These are phyloP conservation scores for Rhododendron simsii DNA, from an alignment of 148 eudicot species.

Conservation along the genomic window DNA sequence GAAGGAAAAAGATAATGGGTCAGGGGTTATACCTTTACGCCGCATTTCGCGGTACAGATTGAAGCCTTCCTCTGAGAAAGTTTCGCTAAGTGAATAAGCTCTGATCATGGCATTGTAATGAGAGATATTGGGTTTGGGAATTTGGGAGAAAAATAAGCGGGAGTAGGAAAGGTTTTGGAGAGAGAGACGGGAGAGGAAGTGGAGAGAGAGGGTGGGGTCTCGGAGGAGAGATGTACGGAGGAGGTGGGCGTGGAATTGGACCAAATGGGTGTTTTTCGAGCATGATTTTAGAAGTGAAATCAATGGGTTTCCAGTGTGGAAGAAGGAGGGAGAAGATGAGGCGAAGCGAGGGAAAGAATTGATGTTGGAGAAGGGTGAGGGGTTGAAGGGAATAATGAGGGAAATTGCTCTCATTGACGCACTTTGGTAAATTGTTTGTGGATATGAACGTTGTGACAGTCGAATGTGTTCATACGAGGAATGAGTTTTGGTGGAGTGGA, in stretches of 20 bases:
- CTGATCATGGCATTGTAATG: constrained; percentile 45
- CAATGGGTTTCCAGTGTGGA: constrained; percentile 1
- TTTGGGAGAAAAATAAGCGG: constrained; percentile 24
- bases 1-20: constrained; percentile 31
- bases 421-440: neutral
- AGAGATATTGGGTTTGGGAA: constrained; percentile 27
- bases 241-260: constrained; percentile 59
- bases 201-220: constrained; percentile 32
- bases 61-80: constrained; percentile 25
- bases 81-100: constrained; percentile 20
- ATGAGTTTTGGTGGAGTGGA: no score
- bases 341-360: neutral
- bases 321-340: constrained; percentile 12
- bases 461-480: neutral
- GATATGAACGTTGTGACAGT: neutral
- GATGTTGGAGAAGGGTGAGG: neutral
- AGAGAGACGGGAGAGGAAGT: constrained; percentile 31
- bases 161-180: constrained; percentile 21
- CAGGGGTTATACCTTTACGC: constrained; percentile 21
- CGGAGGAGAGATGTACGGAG: constrained; percentile 25
- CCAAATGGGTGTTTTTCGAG: constrained; percentile 28
- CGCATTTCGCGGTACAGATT: constrained; percentile 27
- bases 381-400: neutral
- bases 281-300: constrained; percentile 40
- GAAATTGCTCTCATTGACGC: neutral